Evolutionary conservation across 768 basidiomycete species (phyloP), one percentile per base, ranked within the genome.

Genomic region (Lactarius vividus): DNA sequence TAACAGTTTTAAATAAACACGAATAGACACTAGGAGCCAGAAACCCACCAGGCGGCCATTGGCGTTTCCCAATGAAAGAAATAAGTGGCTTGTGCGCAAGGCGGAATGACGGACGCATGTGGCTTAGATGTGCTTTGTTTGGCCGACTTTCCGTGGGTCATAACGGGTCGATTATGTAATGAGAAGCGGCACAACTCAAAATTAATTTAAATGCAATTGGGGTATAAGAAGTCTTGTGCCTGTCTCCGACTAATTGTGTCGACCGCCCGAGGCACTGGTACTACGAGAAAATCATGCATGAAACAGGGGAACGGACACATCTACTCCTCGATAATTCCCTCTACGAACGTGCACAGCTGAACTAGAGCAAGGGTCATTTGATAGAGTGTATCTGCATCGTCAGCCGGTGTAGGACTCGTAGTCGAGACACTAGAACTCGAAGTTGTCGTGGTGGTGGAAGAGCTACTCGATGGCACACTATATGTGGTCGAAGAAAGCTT

Each of bases 1-100:
- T 70, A 49, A 57, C 10, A 4, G 7, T 31, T 9, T 11, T 54
- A 15, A 37, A 31, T 18, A 35, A 31, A 28, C 15, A 35, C 9
- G 7, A 31, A 49, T 6, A 39, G 23, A 44, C 29, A 16, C 28
- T 15, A 29, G 42, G 31, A 9, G n/a, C 16, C 23, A 16, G 3
- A 67, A 52, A 57, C 29, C 2, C 9, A 67, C 66, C 66, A 10
- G 66, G 23, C 20, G 70, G 62, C 68, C 68, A 59, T 56, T 58
- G 26, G n/a, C 74, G 64, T 37, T 71, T 70, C 11, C 74, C 72
- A 6, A 74, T 60, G 63, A 74, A 73, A 53, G 68, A 67, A 62
- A 75, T 74, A 56, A 73, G 71, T 13, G 71, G 70, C 55, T 62
- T 68, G 56, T 73, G 70, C 4, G 66, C 61, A 35, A 31, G 52